Percentiles rank a stretch among this genome's conserved stretches.
phyloP scores from a whole-genome alignment of 179 eudicot species.

The Actinidia polygama region DNA sequence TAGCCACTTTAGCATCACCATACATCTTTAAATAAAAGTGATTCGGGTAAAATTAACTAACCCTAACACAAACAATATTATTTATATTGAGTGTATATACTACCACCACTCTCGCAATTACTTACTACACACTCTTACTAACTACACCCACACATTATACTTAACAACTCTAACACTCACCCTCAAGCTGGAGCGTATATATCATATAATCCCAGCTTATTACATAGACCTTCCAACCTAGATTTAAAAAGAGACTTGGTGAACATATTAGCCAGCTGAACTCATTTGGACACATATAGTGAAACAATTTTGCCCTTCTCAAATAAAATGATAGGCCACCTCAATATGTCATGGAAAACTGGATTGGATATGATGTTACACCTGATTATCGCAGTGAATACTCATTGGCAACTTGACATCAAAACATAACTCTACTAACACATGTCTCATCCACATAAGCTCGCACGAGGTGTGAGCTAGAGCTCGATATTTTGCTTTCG shows the following conservation, averaged over 20 bases:
- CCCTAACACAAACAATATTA: too few species aligned
- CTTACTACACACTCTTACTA: too few species aligned
- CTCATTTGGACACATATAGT: background rate
- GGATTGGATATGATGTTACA: background rate
- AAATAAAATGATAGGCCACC: background rate
- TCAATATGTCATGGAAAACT: background rate
- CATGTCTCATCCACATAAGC: background rate
- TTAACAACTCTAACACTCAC: background rate
- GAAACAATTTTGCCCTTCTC: background rate
- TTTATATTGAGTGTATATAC: too few species aligned
- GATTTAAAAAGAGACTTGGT: background rate
- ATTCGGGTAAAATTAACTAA: too few species aligned
- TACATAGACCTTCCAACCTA: background rate
- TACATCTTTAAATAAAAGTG: too few species aligned
- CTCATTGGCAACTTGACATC: background rate
- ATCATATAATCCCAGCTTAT: background rate
- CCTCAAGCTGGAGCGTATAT: background rate
- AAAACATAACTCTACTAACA: background rate
- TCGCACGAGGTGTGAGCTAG: background rate
- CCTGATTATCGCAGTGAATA: background rate
- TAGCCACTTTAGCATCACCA: too few species aligned
- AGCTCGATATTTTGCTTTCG: background rate
- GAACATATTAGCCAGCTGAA: background rate
- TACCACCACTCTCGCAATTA: too few species aligned
- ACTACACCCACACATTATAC: too few species aligned